phyloP scores from a whole-genome alignment of 2,329 filamentous ascomycete genomes.

The Penicillium sp. region DNA sequence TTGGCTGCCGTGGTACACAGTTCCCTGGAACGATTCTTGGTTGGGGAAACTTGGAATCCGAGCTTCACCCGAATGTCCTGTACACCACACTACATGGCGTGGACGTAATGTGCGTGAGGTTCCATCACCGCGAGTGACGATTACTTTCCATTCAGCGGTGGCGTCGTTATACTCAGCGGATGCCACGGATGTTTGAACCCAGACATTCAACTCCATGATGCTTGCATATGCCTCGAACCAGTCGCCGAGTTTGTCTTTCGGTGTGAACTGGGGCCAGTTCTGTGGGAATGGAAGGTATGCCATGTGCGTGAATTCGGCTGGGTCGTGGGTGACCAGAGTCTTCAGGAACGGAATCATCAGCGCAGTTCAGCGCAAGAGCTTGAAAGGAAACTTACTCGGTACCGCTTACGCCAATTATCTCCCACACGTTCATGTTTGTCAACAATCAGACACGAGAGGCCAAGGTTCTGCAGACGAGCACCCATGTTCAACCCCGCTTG shows the following conservation, averaged over 20 bases:
- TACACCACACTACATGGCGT: slow-evolving; percentile 52
- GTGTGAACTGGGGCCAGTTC: slow-evolving; percentile 46
- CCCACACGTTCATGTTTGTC: slow-evolving; percentile 49
- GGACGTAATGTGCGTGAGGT: slow-evolving; percentile 35
- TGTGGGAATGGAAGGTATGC: slow-evolving; percentile 43
- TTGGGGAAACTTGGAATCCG: slow-evolving; percentile 44
- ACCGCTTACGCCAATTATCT: slow-evolving; percentile 55
- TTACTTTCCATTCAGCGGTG: slow-evolving; percentile 42
- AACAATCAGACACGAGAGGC: slow-evolving; percentile 44
- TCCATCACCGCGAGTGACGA: slow-evolving; percentile 26
- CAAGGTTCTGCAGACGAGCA: slow-evolving; percentile 43
- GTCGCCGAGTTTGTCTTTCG: slow-evolving; percentile 50
- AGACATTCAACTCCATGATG: slow-evolving; percentile 53
- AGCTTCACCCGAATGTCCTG: slow-evolving; percentile 48
- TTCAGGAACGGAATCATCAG: not conserved
- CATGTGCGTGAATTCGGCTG: slow-evolving; percentile 42
- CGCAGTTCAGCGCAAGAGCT: not conserved
- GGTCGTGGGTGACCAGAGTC: slow-evolving; percentile 39
- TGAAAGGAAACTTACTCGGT: slow-evolving; percentile 32
- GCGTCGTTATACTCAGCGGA: slow-evolving; percentile 43
- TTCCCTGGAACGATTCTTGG: slow-evolving; percentile 45
- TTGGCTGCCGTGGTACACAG: slow-evolving; percentile 46
- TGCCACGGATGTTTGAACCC: slow-evolving; percentile 42
- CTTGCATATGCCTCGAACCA: slow-evolving; percentile 53
- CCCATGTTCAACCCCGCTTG: slow-evolving; percentile 46